phyloP scores from a whole-genome alignment of 768 basidiomycete species.

The Wakefieldia striispora region DNA sequence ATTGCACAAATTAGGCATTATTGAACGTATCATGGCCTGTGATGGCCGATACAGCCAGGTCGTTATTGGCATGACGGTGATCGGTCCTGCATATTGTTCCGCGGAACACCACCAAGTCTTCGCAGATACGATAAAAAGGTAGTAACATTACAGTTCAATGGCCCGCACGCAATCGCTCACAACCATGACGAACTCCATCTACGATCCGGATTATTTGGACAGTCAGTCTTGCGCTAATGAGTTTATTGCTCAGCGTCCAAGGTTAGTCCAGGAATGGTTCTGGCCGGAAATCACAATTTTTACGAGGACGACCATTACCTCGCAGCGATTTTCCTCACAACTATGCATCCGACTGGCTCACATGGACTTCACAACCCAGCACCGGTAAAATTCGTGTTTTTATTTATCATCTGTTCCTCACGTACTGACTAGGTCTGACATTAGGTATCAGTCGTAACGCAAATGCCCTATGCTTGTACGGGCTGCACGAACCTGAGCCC shows the following conservation, averaged over 20 bases:
- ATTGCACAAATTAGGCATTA: too few relatives aligned
- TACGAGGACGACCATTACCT: background rate
- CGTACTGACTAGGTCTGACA: background rate
- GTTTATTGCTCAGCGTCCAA: background rate
- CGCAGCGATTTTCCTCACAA: background rate
- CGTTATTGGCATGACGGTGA: constrained; percentile 1
- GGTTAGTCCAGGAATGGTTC: background rate
- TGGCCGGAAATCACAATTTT: background rate
- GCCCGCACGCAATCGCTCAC: background rate
- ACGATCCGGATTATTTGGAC: background rate
- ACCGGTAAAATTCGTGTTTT: background rate
- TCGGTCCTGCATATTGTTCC: background rate
- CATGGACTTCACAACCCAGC: background rate
- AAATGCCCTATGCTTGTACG: constrained; percentile 4
- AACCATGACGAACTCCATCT: background rate
- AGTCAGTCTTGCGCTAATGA: background rate
- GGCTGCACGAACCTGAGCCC: background rate
- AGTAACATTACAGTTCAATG: background rate
- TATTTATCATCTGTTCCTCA: background rate
- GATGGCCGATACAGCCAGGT: too few relatives aligned
- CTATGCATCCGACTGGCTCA: background rate
- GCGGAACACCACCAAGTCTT: too few relatives aligned
- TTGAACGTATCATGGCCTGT: too few relatives aligned
- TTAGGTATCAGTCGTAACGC: background rate
- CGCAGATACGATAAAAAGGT: constrained; percentile 13